Evolutionary conservation across 1,284 basidiomycete species (phyloP).

Genomic region (Irpex sp.): DNA sequence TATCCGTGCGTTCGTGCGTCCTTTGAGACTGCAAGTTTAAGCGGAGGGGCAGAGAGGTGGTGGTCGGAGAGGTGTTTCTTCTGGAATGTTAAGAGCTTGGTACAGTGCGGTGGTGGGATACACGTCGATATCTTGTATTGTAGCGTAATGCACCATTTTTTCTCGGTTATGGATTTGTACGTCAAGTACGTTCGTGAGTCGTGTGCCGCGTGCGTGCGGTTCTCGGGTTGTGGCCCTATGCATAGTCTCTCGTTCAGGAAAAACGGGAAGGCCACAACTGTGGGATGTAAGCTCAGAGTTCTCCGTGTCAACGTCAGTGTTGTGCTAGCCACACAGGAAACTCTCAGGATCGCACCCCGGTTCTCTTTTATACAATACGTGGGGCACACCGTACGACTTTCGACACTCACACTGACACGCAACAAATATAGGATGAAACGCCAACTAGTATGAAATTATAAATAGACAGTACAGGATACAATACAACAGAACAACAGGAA

Average conservation of each 20-base stretch:
- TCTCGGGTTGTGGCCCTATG: too few species aligned
- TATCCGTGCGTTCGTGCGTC: too few species aligned
- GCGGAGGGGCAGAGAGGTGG: too few species aligned
- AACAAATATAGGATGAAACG: background rate
- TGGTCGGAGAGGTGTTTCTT: background rate
- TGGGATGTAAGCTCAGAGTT: too few species aligned
- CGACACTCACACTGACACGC: background rate
- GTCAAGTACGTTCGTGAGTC: background rate
- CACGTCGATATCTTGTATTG: background rate
- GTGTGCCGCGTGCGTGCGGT: too few species aligned
- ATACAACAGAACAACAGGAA: conserved; percentile 15
- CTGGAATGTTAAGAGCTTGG: background rate
- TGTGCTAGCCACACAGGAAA: background rate
- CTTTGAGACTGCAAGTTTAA: too few species aligned
- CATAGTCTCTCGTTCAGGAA: too few species aligned
- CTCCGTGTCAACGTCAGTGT: too few species aligned
- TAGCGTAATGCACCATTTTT: background rate
- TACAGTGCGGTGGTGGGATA: background rate
- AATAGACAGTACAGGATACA: conserved; percentile 17
- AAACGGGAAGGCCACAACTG: too few species aligned
- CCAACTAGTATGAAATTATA: conserved; percentile 11
- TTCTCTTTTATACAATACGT: background rate
- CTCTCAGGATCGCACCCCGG: background rate
- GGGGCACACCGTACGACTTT: background rate
- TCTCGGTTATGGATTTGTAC: background rate